These are phyloP conservation scores for Saprolegnia diclina DNA, from an alignment of 352 stramenopile genomes.

Conservation along the genomic window DNA sequence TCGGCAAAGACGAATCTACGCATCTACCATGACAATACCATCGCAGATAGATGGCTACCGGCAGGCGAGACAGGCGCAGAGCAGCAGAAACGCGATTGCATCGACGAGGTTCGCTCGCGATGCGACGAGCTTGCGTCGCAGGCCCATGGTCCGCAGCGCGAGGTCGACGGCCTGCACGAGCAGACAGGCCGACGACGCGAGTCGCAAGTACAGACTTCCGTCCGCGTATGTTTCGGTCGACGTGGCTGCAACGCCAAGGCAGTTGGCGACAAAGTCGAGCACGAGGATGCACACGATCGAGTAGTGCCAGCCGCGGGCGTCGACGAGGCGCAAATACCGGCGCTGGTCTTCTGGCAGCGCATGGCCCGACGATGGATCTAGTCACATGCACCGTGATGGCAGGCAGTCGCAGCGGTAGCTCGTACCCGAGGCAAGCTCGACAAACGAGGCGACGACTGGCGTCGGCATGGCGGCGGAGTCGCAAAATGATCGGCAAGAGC, in stretches of 20 bases:
- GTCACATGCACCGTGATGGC: too few relatives aligned
- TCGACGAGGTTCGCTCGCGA: slow-evolving; percentile 80
- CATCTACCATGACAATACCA: neutral
- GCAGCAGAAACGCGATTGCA: slow-evolving; percentile 57
- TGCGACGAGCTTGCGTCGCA: slow-evolving; percentile 65
- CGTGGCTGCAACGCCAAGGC: neutral
- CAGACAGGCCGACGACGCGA: slow-evolving; percentile 69
- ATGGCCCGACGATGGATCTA: too few relatives aligned
- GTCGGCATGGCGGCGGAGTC: too few relatives aligned
- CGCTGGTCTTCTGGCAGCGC: neutral
- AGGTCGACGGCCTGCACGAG: slow-evolving; percentile 81
- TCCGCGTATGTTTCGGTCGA: neutral
- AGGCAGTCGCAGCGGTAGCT: too few relatives aligned
- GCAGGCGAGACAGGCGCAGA: slow-evolving; percentile 34
- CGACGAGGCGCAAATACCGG: neutral
- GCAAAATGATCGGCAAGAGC: too few relatives aligned
- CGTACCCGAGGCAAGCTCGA: too few relatives aligned
- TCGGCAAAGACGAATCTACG: slow-evolving; percentile 23
- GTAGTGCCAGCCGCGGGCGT: neutral
- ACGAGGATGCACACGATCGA: slow-evolving; percentile 70
- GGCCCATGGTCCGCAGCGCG: slow-evolving; percentile 59
- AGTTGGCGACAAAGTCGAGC: slow-evolving; percentile 69
- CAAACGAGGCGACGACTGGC: too few relatives aligned
- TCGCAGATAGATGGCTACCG: too few relatives aligned
- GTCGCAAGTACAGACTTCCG: slow-evolving; percentile 30